Evolutionary conservation across 2,329 filamentous ascomycete genomes (phyloP).

Genomic region (Botrytis aclada): DNA sequence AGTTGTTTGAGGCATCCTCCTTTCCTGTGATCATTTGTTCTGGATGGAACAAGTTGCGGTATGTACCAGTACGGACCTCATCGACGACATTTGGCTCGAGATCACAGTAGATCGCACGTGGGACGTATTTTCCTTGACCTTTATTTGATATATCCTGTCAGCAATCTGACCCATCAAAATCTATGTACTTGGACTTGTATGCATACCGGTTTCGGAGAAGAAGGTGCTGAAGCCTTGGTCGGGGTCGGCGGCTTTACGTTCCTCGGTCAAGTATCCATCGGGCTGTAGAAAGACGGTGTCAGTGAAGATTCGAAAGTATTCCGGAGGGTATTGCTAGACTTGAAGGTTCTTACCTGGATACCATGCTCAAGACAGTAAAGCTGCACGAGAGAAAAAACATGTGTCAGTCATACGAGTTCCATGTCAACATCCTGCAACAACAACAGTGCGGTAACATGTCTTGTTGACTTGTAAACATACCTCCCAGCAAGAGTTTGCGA

Average conservation of each 20-base stretch:
- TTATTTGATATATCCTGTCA: slow-evolving; percentile 30
- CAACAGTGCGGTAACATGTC: slow-evolving; percentile 22
- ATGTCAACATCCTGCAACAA: neutral
- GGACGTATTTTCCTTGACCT: slow-evolving; percentile 93
- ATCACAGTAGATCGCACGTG: slow-evolving; percentile 65
- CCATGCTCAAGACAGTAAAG: slow-evolving; percentile 99
- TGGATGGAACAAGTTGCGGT: slow-evolving; percentile 63
- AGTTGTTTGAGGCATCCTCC: slow-evolving; percentile 68
- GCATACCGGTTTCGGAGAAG: slow-evolving; percentile 97
- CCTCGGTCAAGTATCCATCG: slow-evolving; percentile 97
- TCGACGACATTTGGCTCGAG: slow-evolving; percentile 66
- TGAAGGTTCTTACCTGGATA: slow-evolving; percentile 73
- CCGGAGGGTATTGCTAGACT: neutral
- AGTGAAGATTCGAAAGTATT: slow-evolving; percentile 29
- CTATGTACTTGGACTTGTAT: slow-evolving; percentile 21
- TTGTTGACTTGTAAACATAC: slow-evolving; percentile 56
- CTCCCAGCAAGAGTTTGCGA: slow-evolving; percentile 99
- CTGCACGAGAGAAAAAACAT: slow-evolving; percentile 49
- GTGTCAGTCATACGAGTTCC: slow-evolving; percentile 28
- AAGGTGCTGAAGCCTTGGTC: slow-evolving; percentile 99
- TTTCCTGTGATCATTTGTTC: slow-evolving; percentile 65
- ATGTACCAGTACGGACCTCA: slow-evolving; percentile 61
- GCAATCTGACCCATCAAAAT: slow-evolving; percentile 29
- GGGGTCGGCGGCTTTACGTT: slow-evolving; percentile 88
- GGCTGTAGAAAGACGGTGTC: slow-evolving; percentile 57